Percentiles rank a stretch among this genome's conserved stretches.
These are phyloP conservation scores for Dothiorella sarmentorum DNA, from an alignment of 2,329 filamentous ascomycete genomes.

Conservation along the genomic window DNA sequence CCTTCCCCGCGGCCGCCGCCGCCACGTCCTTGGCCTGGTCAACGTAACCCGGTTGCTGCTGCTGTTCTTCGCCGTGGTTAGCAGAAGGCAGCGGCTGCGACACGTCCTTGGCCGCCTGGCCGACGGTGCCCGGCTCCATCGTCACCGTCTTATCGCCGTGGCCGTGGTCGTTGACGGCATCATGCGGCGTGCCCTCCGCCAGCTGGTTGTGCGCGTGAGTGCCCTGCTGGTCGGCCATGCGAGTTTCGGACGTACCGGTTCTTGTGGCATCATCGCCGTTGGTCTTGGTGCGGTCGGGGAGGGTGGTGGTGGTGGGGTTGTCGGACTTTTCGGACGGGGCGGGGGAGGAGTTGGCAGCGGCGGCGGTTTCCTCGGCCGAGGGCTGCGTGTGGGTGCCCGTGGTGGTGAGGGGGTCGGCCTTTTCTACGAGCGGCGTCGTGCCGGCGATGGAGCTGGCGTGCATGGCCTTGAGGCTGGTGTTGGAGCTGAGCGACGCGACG, in stretches of 20 bases:
- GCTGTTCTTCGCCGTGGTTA: conserved; percentile 28
- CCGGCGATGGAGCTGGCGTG: conserved; percentile 27
- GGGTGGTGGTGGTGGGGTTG: neutral
- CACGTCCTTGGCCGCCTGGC: conserved; percentile 49
- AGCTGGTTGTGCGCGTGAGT: conserved; percentile 46
- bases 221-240: conserved; percentile 39
- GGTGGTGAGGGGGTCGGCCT: conserved; percentile 24
- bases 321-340: no score
- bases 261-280: conserved; percentile 19
- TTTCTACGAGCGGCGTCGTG: conserved; percentile 19
- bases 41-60: conserved; percentile 35
- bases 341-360: no score
- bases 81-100: conserved; percentile 24
- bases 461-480: conserved; percentile 27
- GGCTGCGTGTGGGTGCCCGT: conserved; percentile 39
- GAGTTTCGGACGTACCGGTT: conserved; percentile 41
- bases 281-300: neutral
- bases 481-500: conserved; percentile 38
- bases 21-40: conserved; percentile 43
- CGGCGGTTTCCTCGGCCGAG: conserved; percentile 21
- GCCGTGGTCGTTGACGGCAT: conserved; percentile 39
- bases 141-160: conserved; percentile 44
- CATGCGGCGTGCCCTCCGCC: conserved; percentile 41
- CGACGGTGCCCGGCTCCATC: conserved; percentile 48
- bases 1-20: conserved; percentile 31